Conservation (phyloP, 2,329 filamentous ascomycete species). For the Xylariaceae sp. region DNA sequence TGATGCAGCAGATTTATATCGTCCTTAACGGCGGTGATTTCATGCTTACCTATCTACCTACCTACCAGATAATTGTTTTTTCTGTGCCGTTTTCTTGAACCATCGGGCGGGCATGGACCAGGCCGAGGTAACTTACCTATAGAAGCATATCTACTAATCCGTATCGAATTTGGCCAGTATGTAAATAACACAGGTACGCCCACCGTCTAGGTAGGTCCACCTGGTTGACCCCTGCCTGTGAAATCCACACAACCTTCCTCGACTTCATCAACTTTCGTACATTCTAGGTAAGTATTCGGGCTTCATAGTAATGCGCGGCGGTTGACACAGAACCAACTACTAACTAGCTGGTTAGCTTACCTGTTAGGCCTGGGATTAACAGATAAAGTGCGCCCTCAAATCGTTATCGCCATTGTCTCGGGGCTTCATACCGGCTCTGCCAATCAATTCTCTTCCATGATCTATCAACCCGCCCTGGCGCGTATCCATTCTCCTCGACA, state of each 20-base stretch:
- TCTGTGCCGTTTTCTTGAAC: not conserved
- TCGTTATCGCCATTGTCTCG: not conserved
- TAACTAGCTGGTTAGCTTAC: not conserved
- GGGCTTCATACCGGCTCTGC: not conserved
- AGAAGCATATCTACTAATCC: no score
- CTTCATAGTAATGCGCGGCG: not conserved
- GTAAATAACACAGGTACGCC: no score
- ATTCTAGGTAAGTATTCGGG: not conserved
- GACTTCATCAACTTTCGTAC: no score
- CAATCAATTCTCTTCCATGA: not conserved
- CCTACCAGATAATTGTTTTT: not conserved
- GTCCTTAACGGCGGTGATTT: not conserved
- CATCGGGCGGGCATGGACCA: no score
- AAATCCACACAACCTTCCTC: no score
- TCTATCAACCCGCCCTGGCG: not conserved
- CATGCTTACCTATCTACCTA: no score
- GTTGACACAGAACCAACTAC: not conserved
- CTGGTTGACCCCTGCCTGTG: no score
- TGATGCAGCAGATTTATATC: not conserved
- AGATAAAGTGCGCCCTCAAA: not conserved
- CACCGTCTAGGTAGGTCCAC: no score
- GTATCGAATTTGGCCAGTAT: no score
- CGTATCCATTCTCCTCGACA: not conserved
- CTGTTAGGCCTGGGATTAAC: not conserved
- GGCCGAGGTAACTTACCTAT: no score